phyloP scores from a whole-genome alignment of 139 green algal species.

The Coelastrella sp. region DNA sequence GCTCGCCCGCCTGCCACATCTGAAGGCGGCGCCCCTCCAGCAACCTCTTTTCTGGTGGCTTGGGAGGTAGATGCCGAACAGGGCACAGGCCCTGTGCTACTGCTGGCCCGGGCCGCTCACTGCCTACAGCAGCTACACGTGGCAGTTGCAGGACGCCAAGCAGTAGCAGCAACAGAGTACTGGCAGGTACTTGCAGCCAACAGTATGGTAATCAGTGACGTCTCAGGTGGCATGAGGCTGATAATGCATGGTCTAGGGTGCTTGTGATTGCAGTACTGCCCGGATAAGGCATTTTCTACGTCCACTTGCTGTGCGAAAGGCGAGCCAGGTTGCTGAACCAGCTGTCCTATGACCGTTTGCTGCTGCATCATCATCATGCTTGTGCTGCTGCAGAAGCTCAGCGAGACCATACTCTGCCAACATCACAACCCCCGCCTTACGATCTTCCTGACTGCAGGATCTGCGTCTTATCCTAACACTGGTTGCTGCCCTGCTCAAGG shows the following conservation, averaged over 20 bases:
- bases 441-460: conserved; percentile 10
- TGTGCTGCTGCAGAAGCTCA: too few species aligned
- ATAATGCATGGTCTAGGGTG: too few species aligned
- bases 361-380: too few species aligned
- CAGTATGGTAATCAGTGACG: too few species aligned
- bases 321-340: neutral
- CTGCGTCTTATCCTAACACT: conserved; percentile 38
- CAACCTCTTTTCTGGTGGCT: conserved; percentile 49
- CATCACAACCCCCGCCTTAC: neutral
- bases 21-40: neutral
- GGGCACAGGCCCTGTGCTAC: conserved; percentile 60
- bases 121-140: conserved; percentile 50
- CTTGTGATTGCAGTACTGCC: too few species aligned
- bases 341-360: neutral
- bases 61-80: conserved; percentile 58
- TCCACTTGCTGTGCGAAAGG: too few species aligned
- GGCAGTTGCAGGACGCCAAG: conserved; percentile 9
- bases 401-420: neutral
- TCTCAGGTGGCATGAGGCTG: too few species aligned
- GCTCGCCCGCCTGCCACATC: neutral
- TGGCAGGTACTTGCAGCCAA: conserved; percentile 9
- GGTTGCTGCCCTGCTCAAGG: conserved; percentile 26
- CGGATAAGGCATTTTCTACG: too few species aligned
- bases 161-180: conserved; percentile 18
- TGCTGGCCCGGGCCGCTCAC: conserved; percentile 66